Evolutionary conservation across 208 protist species (phyloP).

Genomic region (Acanthamoeba sp.): DNA sequence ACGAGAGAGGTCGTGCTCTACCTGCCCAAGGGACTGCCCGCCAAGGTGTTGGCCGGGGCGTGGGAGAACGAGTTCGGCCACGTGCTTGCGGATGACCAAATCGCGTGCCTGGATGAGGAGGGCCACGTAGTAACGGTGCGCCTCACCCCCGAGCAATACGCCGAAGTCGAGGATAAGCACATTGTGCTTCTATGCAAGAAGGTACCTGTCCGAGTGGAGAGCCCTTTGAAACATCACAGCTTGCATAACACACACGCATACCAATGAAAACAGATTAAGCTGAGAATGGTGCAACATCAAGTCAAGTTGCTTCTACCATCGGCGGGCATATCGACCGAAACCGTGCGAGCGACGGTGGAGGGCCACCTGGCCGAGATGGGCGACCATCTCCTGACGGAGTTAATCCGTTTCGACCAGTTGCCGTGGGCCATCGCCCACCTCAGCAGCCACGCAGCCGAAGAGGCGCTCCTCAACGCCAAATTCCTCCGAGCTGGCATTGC

Average conservation of each 20-base stretch:
- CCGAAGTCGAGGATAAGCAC: not conserved
- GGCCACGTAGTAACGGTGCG: not conserved
- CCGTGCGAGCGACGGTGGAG: not conserved
- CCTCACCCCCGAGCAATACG: not conserved
- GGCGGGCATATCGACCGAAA: not conserved
- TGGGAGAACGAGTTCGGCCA: slow-evolving; percentile 13
- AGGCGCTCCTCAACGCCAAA: not conserved
- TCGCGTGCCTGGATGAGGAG: not conserved
- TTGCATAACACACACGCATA: not conserved
- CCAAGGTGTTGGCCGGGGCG: not conserved
- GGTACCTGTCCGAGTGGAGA: not conserved
- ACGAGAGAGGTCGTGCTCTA: not conserved
- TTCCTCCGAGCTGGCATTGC: not conserved
- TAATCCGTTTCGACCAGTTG: not conserved
- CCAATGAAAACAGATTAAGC: not conserved
- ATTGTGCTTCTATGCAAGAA: not conserved
- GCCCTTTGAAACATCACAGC: not conserved
- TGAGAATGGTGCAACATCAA: not conserved
- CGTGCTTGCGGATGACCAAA: not conserved
- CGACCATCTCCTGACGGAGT: not conserved
- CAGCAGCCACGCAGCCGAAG: not conserved
- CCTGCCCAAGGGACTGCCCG: not conserved
- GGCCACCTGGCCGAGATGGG: not conserved
- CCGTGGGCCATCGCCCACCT: not conserved
- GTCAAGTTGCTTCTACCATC: slow-evolving; percentile 8